A percentile compares a stretch with the other conserved stretches of the same genome.
These are phyloP conservation scores for Elsinoe arachidis DNA, from an alignment of 2,329 filamentous ascomycete genomes.

Conservation along the genomic window DNA sequence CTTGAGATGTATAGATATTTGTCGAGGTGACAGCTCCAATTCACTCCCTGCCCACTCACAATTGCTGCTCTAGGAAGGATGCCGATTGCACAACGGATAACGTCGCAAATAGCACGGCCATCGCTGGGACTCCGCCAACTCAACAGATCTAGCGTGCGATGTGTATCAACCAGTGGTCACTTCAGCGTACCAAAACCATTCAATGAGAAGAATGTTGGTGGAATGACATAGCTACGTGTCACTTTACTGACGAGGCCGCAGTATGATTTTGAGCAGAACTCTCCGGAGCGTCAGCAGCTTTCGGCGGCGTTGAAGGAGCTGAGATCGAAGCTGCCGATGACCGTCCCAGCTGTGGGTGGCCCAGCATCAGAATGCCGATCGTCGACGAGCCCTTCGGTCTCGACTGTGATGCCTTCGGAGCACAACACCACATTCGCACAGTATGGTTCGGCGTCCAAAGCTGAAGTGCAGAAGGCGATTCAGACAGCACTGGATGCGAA, in stretches of 20 bases:
- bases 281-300: constrained; percentile 9
- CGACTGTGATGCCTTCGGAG: constrained; percentile 11
- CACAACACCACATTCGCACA: constrained; percentile 12
- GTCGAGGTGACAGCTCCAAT: no score
- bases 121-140: neutral
- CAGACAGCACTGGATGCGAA: constrained; percentile 28
- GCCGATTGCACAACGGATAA: neutral
- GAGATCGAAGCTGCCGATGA: constrained; percentile 8
- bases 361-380: neutral
- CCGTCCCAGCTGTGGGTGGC: constrained; percentile 12
- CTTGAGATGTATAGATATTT: no score
- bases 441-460: constrained; percentile 13
- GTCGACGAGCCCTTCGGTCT: neutral
- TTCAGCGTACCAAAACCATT: constrained; percentile 10
- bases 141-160: neutral
- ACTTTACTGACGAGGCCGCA: neutral
- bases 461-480: constrained; percentile 21
- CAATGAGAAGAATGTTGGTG: constrained; percentile 13
- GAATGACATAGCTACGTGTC: neutral
- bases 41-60: no score
- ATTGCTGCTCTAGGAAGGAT: no score
- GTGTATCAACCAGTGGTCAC: constrained; percentile 11
- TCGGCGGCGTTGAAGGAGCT: constrained; percentile 5
- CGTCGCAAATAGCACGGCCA: neutral
- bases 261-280: constrained; percentile 7